Evolutionary conservation across 176 grass and related monocot genomes (phyloP).

Genomic region (Oryza punctata): DNA sequence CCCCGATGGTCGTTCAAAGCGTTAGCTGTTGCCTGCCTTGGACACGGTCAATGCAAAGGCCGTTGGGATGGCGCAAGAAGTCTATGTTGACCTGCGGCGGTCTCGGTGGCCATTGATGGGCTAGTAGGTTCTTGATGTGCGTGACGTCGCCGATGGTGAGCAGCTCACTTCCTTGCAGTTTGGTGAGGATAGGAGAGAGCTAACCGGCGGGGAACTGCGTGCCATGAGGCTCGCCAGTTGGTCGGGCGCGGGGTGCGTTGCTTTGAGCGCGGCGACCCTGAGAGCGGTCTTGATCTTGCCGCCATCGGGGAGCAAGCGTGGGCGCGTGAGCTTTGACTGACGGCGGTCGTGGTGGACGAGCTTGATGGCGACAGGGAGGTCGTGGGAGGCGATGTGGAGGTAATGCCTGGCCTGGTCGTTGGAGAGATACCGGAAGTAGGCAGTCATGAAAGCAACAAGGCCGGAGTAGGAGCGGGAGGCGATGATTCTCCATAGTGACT

Average conservation of each 20-base stretch:
- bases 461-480: no score
- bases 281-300: background rate
- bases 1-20: background rate
- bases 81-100: background rate
- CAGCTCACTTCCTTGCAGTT: background rate
- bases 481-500: no score
- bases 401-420: no score
- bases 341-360: no score
- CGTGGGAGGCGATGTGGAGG: no score
- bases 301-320: no score
- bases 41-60: background rate
- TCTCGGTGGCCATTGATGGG: background rate
- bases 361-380: no score
- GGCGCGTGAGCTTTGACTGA: no score
- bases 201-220: background rate
- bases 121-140: background rate
- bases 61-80: background rate
- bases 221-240: background rate
- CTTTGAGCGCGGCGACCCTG: background rate
- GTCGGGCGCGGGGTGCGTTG: no score
- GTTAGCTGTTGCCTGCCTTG: background rate
- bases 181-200: background rate
- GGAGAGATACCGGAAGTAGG: no score
- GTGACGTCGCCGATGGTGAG: no score
- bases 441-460: no score